Evolutionary conservation across 441 rosid species (phyloP).

Genomic region (Pelargonium fulgidum): DNA sequence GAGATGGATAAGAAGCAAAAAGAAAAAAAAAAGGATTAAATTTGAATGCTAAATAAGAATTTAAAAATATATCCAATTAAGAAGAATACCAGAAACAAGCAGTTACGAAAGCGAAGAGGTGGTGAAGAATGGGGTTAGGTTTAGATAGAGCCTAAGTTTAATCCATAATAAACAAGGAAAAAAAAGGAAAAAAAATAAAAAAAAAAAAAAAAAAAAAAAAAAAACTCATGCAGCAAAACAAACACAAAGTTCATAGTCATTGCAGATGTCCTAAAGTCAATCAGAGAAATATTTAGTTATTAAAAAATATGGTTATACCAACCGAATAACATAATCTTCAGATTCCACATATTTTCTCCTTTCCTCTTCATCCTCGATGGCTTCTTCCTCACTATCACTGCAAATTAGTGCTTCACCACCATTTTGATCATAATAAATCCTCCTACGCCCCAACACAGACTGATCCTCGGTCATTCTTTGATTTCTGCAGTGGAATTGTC

Average conservation of each 20-base stretch:
- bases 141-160: too few relatives aligned
- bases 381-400: slow-evolving; percentile 98
- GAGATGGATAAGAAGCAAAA: too few relatives aligned
- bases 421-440: slow-evolving; percentile 93
- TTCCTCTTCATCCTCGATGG: slow-evolving; percentile 73
- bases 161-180: too few relatives aligned
- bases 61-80: too few relatives aligned
- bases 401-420: slow-evolving; percentile 98
- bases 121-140: too few relatives aligned
- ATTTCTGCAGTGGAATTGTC: slow-evolving; percentile 49
- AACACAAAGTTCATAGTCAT: neutral
- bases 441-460: slow-evolving; percentile 92
- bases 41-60: too few relatives aligned
- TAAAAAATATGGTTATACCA: slow-evolving; percentile 35
- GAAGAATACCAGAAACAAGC: too few relatives aligned
- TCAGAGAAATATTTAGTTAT: neutral
- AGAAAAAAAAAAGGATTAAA: too few relatives aligned
- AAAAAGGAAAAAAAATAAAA: too few relatives aligned
- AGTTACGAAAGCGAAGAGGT: too few relatives aligned
- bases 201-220: too few relatives aligned
- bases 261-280: neutral
- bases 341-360: slow-evolving; percentile 63
- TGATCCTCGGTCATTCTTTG: slow-evolving; percentile 99
- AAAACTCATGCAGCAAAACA: neutral
- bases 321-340: slow-evolving; percentile 89